Evolutionary conservation across 2,329 filamentous ascomycete species (phyloP), one percentile per base, ranked within the genome.

Genomic region (Cadophora sp.): DNA sequence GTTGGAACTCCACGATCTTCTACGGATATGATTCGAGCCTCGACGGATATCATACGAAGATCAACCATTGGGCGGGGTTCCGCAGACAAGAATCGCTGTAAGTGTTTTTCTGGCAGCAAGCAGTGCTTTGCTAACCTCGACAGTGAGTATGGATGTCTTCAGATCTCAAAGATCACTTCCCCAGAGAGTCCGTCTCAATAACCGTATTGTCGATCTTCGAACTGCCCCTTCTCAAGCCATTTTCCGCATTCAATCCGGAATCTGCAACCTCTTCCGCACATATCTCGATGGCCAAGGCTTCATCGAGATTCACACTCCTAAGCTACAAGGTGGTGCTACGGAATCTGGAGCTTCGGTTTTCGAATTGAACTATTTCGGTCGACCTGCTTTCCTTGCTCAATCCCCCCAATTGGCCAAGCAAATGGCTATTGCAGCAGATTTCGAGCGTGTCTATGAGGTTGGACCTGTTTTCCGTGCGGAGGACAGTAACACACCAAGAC

Each of bases 291-390:
- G 85, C 2, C 83, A 90, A 70, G 90, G 89, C 18, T 97, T 97
- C 77, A 90, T 97, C 67, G 94, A 97, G 79, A 97, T 97, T 68
- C 93, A 97, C 77, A 97, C 93, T 0, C 94, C 94, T 1, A 97
- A 97, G 80, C 83, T 97, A 51, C 93, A 97, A 81, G 92, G 93
- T 1, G 90, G 91, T 14, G 94, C 94, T 1, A 97, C 94, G 0
- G 94, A 97, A 79, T 97, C 92, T 56, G 94, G 94, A 56, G 90
- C 94, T 16, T 93, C 93, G 70, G 94, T 97, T 5, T 97, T 97
- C 83, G 89, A 92, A 77, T 88, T 97, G 59, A 92, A 96, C 76
- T 97, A 97, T 81, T 97, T 97, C 80, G 92, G 89, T 36, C 89
- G 94, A 62, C 87, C 87, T 22, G 94, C 94, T 3, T 97, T 96